Conservation (phyloP, 2,329 filamentous ascomycete species). For the Decorospora gaudefroyi region DNA sequence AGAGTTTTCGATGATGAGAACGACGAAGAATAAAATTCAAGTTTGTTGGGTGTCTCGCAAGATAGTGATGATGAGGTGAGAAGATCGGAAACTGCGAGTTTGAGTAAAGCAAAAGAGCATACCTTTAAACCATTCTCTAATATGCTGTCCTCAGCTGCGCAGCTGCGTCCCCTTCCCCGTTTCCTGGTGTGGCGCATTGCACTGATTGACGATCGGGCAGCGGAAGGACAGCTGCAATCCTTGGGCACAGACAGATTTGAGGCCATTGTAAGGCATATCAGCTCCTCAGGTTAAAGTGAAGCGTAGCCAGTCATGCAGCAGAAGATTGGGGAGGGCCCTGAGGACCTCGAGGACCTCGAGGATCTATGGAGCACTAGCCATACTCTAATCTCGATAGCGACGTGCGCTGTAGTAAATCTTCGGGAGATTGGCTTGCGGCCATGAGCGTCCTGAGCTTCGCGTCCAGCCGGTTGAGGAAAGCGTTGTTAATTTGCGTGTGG, state of each 20-base stretch:
- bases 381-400: background rate
- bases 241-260: conserved; percentile 1
- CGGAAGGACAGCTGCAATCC: background rate
- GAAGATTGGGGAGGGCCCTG: no score
- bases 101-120: no score
- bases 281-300: background rate
- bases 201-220: background rate
- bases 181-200: background rate
- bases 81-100: no score
- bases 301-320: background rate
- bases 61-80: no score
- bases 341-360: background rate
- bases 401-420: background rate
- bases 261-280: conserved; percentile 3
- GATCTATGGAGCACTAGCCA: background rate
- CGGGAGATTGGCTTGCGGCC: background rate
- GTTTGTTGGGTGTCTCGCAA: no score
- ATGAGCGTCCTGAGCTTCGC: background rate
- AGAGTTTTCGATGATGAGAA: no score
- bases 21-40: no score
- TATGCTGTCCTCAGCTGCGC: no score
- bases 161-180: background rate
- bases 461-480: background rate
- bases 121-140: no score
- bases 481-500: background rate